A percentile compares a stretch with the other conserved stretches of the same genome.
These are phyloP conservation scores for Pyrus bretschneideri DNA, from an alignment of 306 rosid species.

Conservation along the genomic window DNA sequence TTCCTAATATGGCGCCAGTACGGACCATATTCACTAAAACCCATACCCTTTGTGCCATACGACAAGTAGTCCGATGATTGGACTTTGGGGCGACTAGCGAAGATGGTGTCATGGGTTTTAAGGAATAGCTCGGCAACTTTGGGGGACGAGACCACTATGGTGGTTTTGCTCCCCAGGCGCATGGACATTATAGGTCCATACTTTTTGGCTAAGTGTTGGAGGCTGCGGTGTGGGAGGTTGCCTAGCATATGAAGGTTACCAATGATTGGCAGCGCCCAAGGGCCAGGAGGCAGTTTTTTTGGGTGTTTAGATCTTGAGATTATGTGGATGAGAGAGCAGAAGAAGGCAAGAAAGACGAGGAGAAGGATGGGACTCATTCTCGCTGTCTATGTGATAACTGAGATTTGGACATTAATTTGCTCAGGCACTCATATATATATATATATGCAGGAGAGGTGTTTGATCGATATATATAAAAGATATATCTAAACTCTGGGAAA, in stretches of 20 bases:
- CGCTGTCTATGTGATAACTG: background rate
- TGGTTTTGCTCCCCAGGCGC: constrained; percentile 27
- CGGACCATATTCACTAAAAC: constrained; percentile 1
- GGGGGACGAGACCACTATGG: constrained; percentile 21
- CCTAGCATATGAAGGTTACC: constrained; percentile 9
- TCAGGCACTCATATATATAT: background rate
- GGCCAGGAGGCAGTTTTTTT: constrained; percentile 1
- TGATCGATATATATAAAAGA: too few species aligned
- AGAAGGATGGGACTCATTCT: background rate
- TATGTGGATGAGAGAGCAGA: background rate
- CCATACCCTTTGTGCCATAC: constrained; percentile 23
- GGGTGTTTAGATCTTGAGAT: background rate
- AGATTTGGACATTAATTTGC: background rate
- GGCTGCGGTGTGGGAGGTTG: constrained; percentile 12
- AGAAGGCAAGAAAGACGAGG: background rate
- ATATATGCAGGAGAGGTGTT: too few species aligned
- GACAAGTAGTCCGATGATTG: constrained; percentile 10
- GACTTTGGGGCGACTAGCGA: background rate
- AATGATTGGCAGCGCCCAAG: background rate
- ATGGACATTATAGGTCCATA: constrained; percentile 45
- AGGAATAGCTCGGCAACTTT: constrained; percentile 6
- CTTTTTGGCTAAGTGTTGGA: constrained; percentile 29
- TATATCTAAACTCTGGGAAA: too few species aligned
- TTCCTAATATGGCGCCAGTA: constrained; percentile 38
- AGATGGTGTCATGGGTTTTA: background rate